Percentiles rank a stretch among this genome's conserved stretches.
These are phyloP conservation scores for Potentilla sterilis DNA, from an alignment of 306 rosid species.

Conservation along the genomic window DNA sequence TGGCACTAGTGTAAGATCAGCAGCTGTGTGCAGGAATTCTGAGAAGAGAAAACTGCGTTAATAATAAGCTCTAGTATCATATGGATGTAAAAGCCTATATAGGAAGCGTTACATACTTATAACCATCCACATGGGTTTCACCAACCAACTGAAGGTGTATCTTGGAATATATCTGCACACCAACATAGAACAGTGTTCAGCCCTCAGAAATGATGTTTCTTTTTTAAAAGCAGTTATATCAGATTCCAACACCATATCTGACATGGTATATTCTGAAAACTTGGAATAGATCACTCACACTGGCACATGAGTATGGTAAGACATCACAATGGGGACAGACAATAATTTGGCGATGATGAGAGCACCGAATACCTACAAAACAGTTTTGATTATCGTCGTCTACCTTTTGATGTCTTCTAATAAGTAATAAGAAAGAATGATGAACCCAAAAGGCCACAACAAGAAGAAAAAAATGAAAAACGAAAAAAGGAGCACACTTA, in stretches of 20 bases:
- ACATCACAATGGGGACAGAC: slow-evolving; percentile 92
- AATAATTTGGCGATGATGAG: slow-evolving; percentile 80
- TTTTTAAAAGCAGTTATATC: neutral
- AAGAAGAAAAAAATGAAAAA: neutral
- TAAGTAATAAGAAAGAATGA: neutral
- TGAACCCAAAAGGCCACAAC: neutral
- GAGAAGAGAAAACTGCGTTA: slow-evolving; percentile 33
- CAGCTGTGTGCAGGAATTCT: slow-evolving; percentile 96
- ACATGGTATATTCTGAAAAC: slow-evolving; percentile 9
- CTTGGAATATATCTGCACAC: slow-evolving; percentile 85
- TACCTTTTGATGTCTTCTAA: slow-evolving; percentile 5
- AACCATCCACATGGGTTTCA: slow-evolving; percentile 94
- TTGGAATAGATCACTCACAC: slow-evolving; percentile 52
- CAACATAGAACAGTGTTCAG: slow-evolving; percentile 13
- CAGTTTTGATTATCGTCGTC: slow-evolving; percentile 21
- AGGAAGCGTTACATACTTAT: slow-evolving; percentile 60
- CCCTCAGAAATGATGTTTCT: neutral
- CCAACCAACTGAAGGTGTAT: slow-evolving; percentile 99
- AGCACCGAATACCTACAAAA: slow-evolving; percentile 89
- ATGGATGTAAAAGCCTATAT: slow-evolving; percentile 9
- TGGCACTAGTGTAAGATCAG: slow-evolving; percentile 94
- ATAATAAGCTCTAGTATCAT: slow-evolving; percentile 16
- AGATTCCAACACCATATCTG: neutral
- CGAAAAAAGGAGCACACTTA: neutral
- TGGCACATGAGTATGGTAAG: slow-evolving; percentile 97